Conservation (phyloP, 768 basidiomycete genomes). For the Clavaria fumosa region DNA sequence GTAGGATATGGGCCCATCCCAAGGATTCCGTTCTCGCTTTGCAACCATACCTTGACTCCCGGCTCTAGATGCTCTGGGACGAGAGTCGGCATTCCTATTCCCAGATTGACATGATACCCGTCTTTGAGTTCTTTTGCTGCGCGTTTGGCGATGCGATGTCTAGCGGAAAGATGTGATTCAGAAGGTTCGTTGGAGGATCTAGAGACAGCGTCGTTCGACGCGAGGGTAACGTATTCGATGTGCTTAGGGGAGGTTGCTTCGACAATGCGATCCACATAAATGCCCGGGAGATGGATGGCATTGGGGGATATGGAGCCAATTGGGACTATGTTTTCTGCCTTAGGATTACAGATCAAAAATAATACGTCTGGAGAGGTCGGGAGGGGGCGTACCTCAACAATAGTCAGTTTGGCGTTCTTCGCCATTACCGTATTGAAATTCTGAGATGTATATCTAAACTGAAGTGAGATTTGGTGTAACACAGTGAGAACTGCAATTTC, state of each 20-base stretch:
- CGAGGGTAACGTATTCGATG: constrained; percentile 63
- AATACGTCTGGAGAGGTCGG: constrained; percentile 1
- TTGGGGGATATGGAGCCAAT: constrained; percentile 69
- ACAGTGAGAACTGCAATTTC: no score
- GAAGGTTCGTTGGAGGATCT: constrained; percentile 30
- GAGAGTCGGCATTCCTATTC: constrained; percentile 85
- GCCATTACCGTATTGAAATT: constrained; percentile 85
- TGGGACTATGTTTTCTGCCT: constrained; percentile 87
- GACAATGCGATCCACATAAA: constrained; percentile 85
- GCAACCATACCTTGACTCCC: constrained; percentile 72
- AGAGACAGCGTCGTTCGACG: constrained; percentile 26
- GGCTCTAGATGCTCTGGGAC: constrained; percentile 66
- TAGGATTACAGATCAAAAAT: background rate
- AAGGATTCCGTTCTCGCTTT: constrained; percentile 83
- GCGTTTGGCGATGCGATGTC: constrained; percentile 68
- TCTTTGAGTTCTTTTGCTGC: constrained; percentile 84
- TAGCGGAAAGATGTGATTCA: constrained; percentile 34
- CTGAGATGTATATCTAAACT: constrained; percentile 74
- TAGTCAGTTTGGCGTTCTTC: constrained; percentile 75
- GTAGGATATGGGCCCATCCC: constrained; percentile 89
- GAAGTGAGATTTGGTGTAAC: no score
- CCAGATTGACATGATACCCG: constrained; percentile 78
- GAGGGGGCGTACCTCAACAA: constrained; percentile 54
- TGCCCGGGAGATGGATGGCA: constrained; percentile 67
- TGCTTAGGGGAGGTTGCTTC: constrained; percentile 58